Conservation (phyloP, 345 rosid species). For the Capsella bursapastoris region DNA sequence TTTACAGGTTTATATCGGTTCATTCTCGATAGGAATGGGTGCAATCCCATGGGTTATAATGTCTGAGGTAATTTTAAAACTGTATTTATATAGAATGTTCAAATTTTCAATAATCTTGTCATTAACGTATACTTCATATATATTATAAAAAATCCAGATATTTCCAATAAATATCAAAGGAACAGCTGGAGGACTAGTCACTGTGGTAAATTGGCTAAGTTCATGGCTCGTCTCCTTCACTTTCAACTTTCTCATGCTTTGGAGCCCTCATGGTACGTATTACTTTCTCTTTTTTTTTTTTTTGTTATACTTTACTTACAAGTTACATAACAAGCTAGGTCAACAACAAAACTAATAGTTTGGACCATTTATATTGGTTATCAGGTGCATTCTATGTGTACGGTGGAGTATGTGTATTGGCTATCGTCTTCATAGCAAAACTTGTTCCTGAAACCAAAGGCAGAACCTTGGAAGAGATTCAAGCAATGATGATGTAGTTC, state of each 20-base stretch:
- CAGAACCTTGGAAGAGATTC: constrained; percentile 57
- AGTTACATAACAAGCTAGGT: not conserved
- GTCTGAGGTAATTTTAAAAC: constrained; percentile 47
- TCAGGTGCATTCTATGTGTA: constrained; percentile 54
- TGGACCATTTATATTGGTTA: not conserved
- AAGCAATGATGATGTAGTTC: constrained; percentile 42
- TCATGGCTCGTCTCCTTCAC: constrained; percentile 53
- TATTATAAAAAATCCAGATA: constrained; percentile 35
- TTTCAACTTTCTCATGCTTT: constrained; percentile 49
- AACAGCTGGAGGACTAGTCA: constrained; percentile 53
- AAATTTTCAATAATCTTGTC: not conserved
- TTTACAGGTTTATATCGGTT: constrained; percentile 46
- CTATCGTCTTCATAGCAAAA: constrained; percentile 48
- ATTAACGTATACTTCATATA: not conserved
- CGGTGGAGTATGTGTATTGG: constrained; percentile 44
- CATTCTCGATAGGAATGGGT: constrained; percentile 58
- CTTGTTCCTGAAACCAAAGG: constrained; percentile 63
- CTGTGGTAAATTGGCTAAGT: constrained; percentile 48
- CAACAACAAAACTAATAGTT: not conserved
- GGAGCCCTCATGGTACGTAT: constrained; percentile 52
- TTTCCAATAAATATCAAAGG: constrained; percentile 60
- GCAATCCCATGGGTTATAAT: constrained; percentile 58
- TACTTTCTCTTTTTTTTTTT: not conserved
- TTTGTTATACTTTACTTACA: not conserved
- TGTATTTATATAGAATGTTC: not conserved